Evolutionary conservation across 2,329 filamentous ascomycete species (phyloP).

Genomic region (Xylaria sp.): DNA sequence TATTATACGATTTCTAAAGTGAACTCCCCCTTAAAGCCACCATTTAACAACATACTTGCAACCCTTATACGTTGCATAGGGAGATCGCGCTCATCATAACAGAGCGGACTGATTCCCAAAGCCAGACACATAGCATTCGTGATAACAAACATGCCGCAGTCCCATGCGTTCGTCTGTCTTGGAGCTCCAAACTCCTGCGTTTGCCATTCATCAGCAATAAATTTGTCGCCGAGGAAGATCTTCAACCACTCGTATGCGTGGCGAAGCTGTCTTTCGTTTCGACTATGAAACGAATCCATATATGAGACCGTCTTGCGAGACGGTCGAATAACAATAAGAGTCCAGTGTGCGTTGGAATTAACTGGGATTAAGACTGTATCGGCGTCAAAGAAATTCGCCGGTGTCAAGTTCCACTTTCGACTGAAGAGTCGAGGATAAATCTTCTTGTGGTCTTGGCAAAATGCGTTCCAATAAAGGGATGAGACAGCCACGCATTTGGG

Average conservation of each 20-base stretch:
- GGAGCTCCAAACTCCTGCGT: constrained; percentile 62
- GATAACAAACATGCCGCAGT: constrained; percentile 82
- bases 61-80: constrained; percentile 69
- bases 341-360: constrained; percentile 75
- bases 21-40: constrained; percentile 73
- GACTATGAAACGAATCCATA: constrained; percentile 71
- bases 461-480: constrained; percentile 73
- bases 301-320: constrained; percentile 70
- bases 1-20: constrained; percentile 51
- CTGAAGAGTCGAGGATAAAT: constrained; percentile 43
- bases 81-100: constrained; percentile 66
- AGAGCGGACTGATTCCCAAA: constrained; percentile 62
- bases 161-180: constrained; percentile 72
- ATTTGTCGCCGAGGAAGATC: constrained; percentile 65
- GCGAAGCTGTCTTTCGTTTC: constrained; percentile 55
- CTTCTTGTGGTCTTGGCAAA: constrained; percentile 65
- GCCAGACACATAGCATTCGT: constrained; percentile 75
- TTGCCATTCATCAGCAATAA: constrained; percentile 69
- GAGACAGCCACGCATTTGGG: constrained; percentile 72
- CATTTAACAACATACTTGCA: constrained; percentile 73
- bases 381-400: constrained; percentile 71
- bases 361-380: constrained; percentile 78
- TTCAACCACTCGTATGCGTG: constrained; percentile 66
- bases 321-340: constrained; percentile 74
- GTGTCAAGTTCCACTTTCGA: constrained; percentile 64